Conservation (phyloP, 1,284 basidiomycete species). For the Wallemia mellicola region DNA sequence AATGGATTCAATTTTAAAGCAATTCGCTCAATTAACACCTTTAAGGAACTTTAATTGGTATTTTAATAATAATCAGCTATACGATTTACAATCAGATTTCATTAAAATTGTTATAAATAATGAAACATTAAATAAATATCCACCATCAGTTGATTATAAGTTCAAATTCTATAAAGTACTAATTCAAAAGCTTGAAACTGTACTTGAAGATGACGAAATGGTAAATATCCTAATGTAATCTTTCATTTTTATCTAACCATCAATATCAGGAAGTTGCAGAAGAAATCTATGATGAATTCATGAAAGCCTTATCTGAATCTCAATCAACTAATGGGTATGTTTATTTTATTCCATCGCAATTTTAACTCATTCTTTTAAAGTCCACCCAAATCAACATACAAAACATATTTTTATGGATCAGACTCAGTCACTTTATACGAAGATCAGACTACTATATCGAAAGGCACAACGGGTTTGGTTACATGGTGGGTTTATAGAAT, state of each 20-base stretch:
- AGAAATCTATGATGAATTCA: background rate
- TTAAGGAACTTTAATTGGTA: background rate
- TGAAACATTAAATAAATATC: background rate
- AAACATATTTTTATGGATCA: background rate
- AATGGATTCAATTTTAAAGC: background rate
- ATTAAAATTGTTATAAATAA: background rate
- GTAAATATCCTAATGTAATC: no score
- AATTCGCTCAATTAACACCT: background rate
- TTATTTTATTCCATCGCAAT: background rate
- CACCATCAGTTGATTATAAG: background rate
- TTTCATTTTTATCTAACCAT: no score
- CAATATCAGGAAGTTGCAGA: background rate
- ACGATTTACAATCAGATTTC: background rate
- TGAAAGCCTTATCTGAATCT: background rate
- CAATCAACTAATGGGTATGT: background rate
- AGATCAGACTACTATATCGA: background rate
- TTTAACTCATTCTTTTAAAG: background rate
- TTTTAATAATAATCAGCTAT: background rate
- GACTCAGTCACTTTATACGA: background rate
- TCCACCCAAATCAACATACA: background rate
- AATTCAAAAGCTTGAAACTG: background rate
- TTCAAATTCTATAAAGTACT: background rate
- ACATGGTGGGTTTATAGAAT: background rate
- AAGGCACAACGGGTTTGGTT: background rate
- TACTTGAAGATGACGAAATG: background rate